These are phyloP conservation scores for Xylaria sp. DNA, from an alignment of 2,329 filamentous ascomycete species.

Conservation along the genomic window DNA sequence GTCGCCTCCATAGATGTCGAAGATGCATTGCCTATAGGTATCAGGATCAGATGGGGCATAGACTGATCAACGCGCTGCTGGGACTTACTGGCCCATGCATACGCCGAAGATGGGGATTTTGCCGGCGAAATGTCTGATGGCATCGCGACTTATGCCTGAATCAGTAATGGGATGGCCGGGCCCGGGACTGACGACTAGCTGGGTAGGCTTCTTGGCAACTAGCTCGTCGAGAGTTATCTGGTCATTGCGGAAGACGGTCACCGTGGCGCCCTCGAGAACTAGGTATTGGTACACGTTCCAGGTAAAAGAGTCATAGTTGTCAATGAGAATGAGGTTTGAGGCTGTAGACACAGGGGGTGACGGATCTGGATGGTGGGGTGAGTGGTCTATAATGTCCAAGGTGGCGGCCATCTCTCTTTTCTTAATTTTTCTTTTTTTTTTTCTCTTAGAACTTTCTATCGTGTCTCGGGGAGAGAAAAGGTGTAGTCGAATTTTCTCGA, in stretches of 20 bases:
- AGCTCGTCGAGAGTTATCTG: constrained; percentile 85
- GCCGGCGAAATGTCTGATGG: constrained; percentile 86
- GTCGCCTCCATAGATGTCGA: constrained; percentile 87
- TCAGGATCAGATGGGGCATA: constrained; percentile 17
- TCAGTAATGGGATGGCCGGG: constrained; percentile 91
- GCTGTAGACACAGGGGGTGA: constrained; percentile 75
- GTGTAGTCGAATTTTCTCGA: too few species aligned
- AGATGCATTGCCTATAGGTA: constrained; percentile 79
- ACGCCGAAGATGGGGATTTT: constrained; percentile 97
- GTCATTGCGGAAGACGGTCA: constrained; percentile 91
- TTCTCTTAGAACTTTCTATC: not conserved
- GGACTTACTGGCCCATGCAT: constrained; percentile 89
- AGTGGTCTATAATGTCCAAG: constrained; percentile 70
- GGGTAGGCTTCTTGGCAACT: constrained; percentile 81
- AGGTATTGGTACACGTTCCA: constrained; percentile 99
- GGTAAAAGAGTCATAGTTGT: constrained; percentile 99
- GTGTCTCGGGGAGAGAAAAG: not conserved
- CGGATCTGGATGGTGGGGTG: constrained; percentile 79
- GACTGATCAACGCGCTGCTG: not conserved
- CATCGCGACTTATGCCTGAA: constrained; percentile 90
- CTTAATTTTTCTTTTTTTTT: not conserved
- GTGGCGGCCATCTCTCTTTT: constrained; percentile 50
- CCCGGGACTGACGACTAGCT: constrained; percentile 92
- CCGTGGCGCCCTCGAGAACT: constrained; percentile 89
- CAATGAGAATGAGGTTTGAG: constrained; percentile 90